Conservation (phyloP, 164 flowering plant genomes). For the Vitis rotundifolia region DNA sequence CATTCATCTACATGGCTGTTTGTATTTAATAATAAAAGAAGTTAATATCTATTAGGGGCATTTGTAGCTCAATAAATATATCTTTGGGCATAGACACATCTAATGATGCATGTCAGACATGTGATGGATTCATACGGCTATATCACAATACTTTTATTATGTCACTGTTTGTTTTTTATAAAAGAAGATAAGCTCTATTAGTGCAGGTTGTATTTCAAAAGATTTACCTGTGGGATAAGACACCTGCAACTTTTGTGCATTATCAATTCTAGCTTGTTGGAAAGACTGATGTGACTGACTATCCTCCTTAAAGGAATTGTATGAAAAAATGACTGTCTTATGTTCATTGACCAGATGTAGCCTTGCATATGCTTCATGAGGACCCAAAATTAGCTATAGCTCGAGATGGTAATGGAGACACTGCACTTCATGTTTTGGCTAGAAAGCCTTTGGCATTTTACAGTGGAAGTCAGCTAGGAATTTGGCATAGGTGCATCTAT, state of each 20-base stretch:
- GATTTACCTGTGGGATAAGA: neutral
- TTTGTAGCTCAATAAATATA: too few species aligned
- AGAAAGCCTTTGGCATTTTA: conserved; percentile 27
- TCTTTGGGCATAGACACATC: too few species aligned
- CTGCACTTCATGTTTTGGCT: conserved; percentile 45
- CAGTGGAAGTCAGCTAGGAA: conserved; percentile 5
- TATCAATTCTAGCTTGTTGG: neutral
- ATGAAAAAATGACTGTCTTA: neutral
- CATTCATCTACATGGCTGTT: neutral
- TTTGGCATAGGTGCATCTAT: conserved; percentile 20
- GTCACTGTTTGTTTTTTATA: too few species aligned
- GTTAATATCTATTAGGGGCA: too few species aligned
- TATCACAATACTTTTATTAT: too few species aligned
- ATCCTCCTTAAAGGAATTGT: neutral
- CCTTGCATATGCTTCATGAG: conserved; percentile 17
- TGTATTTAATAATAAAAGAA: too few species aligned
- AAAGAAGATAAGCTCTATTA: neutral
- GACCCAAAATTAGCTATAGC: conserved; percentile 22
- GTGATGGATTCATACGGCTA: too few species aligned
- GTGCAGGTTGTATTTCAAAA: neutral
- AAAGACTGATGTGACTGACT: neutral
- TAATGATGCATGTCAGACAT: too few species aligned
- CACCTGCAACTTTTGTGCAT: neutral
- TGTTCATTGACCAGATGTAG: conserved; percentile 26
- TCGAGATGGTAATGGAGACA: conserved; percentile 27